These are phyloP conservation scores for Ophiostoma quercus DNA, from an alignment of 2,329 filamentous ascomycete species.

Conservation along the genomic window DNA sequence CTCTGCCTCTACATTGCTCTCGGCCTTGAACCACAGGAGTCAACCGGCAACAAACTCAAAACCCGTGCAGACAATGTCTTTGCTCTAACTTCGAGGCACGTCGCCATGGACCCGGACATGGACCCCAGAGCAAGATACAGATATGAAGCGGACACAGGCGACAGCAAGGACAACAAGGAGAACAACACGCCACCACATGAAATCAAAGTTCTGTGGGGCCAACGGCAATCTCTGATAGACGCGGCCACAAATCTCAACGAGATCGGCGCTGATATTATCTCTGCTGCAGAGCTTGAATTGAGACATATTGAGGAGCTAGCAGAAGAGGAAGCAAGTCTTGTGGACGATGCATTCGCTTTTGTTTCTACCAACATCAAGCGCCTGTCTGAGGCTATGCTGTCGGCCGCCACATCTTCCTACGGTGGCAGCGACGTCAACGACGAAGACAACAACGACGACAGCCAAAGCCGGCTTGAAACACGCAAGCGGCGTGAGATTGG, in stretches of 20 bases:
- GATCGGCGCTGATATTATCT: too few relatives aligned
- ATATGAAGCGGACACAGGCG: neutral
- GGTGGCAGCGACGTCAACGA: neutral
- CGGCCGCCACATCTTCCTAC: neutral
- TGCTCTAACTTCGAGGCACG: neutral
- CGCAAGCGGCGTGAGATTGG: neutral
- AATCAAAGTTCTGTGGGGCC: too few relatives aligned
- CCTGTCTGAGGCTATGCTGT: neutral
- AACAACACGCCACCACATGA: too few relatives aligned
- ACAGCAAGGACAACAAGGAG: too few relatives aligned
- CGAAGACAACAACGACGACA: neutral
- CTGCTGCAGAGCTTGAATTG: too few relatives aligned
- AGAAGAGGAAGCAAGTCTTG: too few relatives aligned
- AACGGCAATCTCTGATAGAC: too few relatives aligned
- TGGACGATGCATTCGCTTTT: neutral
- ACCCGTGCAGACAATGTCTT: neutral
- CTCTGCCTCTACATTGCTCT: neutral
- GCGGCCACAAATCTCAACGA: too few relatives aligned
- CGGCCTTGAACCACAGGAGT: neutral
- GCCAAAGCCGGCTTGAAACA: too few relatives aligned
- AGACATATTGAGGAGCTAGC: too few relatives aligned
- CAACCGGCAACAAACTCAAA: too few relatives aligned
- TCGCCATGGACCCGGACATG: neutral
- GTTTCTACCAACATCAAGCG: neutral
- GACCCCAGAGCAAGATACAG: neutral